Evolutionary conservation across 225 moss, liverwort and hornwort genomes (phyloP), one percentile per base, ranked within the genome.

Genomic region (Polytrichum commune): DNA sequence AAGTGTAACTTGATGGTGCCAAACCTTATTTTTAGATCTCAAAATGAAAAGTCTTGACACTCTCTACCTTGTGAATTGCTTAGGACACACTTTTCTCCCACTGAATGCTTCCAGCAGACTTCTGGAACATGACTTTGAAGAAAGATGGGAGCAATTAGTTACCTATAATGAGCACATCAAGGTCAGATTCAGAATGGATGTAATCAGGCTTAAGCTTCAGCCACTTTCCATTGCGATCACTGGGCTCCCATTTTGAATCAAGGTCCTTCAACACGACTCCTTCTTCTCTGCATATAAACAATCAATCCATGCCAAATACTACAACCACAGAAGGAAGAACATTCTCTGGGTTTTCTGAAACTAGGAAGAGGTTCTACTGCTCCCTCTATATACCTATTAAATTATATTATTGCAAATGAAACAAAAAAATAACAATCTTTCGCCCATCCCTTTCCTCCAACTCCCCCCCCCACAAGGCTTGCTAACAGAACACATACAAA

Each of bases 161-260:
- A 95, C 95, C 98, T 46, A 98, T 98, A 63, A 98, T 91, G 60
- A 98, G 76, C 69, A 82, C 93, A 82, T 98, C 98, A 58, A 93
- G 85, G 73, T 98, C 98, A 60, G 93, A 95, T 73, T 79, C 87
- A 65, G 84, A 68, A 28, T 90, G 83, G 68, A 91, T 77, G 76
- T 98, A 97, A 78, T 97, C 98, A 55, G 98, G 98, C 76, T 98
- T 98, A n/a, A 98, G 86, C 81, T 98, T 98, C 62, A 93, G 72
- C 98, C 98, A 98, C 80, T 95, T 98, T 53, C 77, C 79, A 72
- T 76, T 89, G 8, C 93, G 93, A 57, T 98, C 89, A 79, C 82
- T 84, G 18, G 98, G 98, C 64, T 93, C 95, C 98, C 98, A 98
- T 69, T 91, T 93, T 27, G 98, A 98, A 81, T 98, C 98, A 78